Evolutionary conservation across 1,139 yeast species (phyloP).

Genomic region (Magnusiomyces tetraspermus): DNA sequence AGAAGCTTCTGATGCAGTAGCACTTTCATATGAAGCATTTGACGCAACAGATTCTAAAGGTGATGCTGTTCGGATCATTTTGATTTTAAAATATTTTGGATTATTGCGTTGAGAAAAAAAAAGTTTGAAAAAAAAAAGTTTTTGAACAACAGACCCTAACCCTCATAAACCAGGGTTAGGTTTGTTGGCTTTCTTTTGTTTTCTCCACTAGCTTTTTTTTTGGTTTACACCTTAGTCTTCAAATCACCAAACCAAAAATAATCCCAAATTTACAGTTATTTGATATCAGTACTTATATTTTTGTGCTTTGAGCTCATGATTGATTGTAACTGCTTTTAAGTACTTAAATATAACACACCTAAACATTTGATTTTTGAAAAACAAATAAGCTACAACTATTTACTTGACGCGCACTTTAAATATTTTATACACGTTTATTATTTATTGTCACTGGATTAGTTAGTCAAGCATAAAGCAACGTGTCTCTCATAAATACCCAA

Average conservation of each 20-base stretch:
- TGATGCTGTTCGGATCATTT: background rate
- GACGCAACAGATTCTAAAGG: constrained; percentile 3
- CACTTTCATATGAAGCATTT: background rate
- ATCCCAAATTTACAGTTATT: background rate
- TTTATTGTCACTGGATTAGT: no score
- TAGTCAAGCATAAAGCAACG: no score
- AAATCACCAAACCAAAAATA: background rate
- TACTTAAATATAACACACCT: no score
- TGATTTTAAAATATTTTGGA: background rate
- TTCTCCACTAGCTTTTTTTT: background rate
- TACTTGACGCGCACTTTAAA: no score
- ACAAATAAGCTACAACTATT: no score
- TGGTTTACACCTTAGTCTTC: background rate
- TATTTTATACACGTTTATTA: no score
- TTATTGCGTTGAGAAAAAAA: background rate
- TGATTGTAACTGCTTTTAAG: background rate
- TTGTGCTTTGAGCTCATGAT: background rate
- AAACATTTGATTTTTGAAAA: no score
- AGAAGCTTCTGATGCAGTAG: constrained; percentile 11
- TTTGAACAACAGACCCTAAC: background rate
- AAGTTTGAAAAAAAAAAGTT: background rate
- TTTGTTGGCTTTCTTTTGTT: background rate
- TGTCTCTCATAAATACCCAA: no score
- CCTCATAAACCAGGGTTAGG: background rate
- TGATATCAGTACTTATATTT: background rate